Percentiles rank a stretch among this genome's conserved stretches.
phyloP scores from a whole-genome alignment of 2,329 filamentous ascomycete genomes.

The Aspergillus neoniger region DNA sequence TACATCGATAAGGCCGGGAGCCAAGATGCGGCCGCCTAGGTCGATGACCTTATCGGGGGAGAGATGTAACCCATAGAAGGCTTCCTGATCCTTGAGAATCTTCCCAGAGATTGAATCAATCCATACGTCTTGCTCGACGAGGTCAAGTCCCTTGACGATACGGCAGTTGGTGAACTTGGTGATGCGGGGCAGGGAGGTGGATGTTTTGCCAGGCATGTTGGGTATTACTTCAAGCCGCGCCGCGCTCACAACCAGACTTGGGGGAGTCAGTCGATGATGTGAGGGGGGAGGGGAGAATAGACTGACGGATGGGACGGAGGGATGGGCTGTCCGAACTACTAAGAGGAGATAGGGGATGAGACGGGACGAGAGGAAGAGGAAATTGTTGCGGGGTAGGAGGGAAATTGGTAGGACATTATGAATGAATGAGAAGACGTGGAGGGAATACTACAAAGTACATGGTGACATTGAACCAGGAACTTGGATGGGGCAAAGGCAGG shows the following conservation, averaged over 20 bases:
- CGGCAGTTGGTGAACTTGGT: conserved; percentile 90
- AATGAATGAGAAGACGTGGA: background rate
- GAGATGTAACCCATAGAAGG: conserved; percentile 52
- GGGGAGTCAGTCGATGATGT: conserved; percentile 25
- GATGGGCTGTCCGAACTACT: too few species aligned
- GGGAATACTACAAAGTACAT: conserved; percentile 1
- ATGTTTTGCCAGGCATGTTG: conserved; percentile 41
- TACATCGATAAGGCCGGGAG: conserved; percentile 84
- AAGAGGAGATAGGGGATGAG: conserved; percentile 25
- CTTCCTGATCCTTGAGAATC: conserved; percentile 70
- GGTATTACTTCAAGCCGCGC: conserved; percentile 7
- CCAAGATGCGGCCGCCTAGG: conserved; percentile 77
- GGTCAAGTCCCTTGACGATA: conserved; percentile 65
- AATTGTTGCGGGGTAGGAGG: background rate
- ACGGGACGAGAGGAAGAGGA: conserved; percentile 10
- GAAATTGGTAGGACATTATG: background rate
- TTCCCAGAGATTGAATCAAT: conserved; percentile 79
- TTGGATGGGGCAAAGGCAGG: background rate
- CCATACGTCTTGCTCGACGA: conserved; percentile 83
- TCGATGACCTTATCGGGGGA: conserved; percentile 74
- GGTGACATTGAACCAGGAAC: conserved; percentile 9
- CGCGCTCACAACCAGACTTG: too few species aligned
- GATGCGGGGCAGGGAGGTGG: conserved; percentile 52
- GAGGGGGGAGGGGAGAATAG: conserved; percentile 14
- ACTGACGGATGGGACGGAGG: too few species aligned